phyloP scores from a whole-genome alignment of 164 flowering plant genomes.

The Dillenia suffruticosa region DNA sequence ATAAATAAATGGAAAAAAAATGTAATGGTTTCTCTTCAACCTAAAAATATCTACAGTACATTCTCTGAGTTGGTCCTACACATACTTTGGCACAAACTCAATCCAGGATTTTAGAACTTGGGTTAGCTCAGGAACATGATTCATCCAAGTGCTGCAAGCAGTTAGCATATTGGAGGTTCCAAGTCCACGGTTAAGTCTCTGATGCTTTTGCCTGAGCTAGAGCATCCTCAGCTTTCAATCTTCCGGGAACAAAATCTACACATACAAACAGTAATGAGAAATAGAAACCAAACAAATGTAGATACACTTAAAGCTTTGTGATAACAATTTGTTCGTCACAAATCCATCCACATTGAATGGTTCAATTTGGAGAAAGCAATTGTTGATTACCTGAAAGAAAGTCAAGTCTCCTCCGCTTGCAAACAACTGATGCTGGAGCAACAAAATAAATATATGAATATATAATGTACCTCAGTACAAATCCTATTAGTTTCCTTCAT shows the following conservation, averaged over 20 bases:
- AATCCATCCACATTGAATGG: background rate
- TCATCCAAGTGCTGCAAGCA: too few relatives aligned
- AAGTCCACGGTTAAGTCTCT: slow-evolving; percentile 4
- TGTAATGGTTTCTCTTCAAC: too few relatives aligned
- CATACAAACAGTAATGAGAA: background rate
- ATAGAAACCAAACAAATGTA: background rate
- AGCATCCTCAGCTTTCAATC: slow-evolving; percentile 65
- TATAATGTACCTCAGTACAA: too few relatives aligned
- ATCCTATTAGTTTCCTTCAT: too few relatives aligned
- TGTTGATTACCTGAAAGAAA: slow-evolving; percentile 66
- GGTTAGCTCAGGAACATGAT: too few relatives aligned
- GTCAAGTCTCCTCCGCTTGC: slow-evolving; percentile 53
- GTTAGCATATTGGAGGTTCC: too few relatives aligned
- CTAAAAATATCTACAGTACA: too few relatives aligned
- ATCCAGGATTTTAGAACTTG: too few relatives aligned
- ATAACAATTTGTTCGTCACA: background rate
- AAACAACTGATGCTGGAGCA: slow-evolving; percentile 64
- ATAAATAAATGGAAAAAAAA: too few relatives aligned
- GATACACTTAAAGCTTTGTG: background rate
- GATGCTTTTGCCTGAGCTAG: slow-evolving; percentile 29
- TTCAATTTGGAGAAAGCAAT: background rate
- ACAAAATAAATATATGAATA: background rate
- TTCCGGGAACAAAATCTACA: slow-evolving; percentile 78
- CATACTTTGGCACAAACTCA: too few relatives aligned
- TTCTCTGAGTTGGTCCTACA: too few relatives aligned